phyloP scores from a whole-genome alignment of 225 moss, liverwort and hornwort genomes.

The Marchantia paleacea region DNA sequence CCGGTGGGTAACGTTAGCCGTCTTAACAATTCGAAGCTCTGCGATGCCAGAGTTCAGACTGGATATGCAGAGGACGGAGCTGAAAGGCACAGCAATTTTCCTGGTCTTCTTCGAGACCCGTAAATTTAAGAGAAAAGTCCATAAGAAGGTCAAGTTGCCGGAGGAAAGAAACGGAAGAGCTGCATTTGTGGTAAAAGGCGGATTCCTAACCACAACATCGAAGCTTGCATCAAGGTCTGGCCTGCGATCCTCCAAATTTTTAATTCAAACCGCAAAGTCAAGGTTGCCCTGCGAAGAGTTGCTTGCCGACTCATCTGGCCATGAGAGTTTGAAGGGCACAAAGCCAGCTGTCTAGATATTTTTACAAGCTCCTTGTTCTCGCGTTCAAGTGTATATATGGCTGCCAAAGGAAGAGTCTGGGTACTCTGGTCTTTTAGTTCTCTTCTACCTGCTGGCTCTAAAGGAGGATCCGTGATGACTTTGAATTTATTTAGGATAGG shows the following conservation, averaged over 20 bases:
- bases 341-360: neutral
- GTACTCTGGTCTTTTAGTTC: neutral
- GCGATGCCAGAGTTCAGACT: no score
- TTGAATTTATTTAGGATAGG: constrained; percentile 22
- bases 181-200: constrained; percentile 23
- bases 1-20: no score
- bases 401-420: constrained; percentile 1
- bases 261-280: constrained; percentile 19
- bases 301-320: neutral
- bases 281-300: neutral
- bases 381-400: neutral
- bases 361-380: neutral
- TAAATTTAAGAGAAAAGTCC: no score
- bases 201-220: constrained; percentile 32
- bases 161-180: constrained; percentile 6
- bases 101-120: no score
- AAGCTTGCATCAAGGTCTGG: constrained; percentile 19
- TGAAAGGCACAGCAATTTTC: no score
- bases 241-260: constrained; percentile 29
- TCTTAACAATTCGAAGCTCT: no score
- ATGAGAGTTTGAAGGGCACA: neutral
- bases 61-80: no score
- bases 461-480: neutral
- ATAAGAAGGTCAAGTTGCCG: constrained; percentile 26
- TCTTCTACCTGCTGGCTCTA: neutral